Evolutionary conservation across 176 grass and related monocot genomes (phyloP).

Genomic region (Carex cristatella): DNA sequence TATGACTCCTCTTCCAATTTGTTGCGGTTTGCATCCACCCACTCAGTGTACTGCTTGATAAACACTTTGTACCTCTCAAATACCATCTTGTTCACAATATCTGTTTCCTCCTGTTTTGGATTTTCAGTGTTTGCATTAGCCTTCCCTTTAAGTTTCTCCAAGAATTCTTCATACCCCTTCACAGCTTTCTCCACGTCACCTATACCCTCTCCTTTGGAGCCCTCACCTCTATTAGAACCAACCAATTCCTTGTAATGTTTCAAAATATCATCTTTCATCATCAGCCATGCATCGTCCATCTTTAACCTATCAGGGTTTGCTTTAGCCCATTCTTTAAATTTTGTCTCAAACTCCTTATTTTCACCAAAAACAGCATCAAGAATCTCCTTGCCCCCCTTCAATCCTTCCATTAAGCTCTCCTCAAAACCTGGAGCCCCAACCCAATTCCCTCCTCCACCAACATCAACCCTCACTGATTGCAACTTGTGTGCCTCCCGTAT

Average conservation of each 20-base stretch:
- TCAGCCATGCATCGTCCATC: background rate
- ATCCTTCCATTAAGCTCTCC: background rate
- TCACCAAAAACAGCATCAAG: background rate
- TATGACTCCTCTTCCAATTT: slow-evolving; percentile 77
- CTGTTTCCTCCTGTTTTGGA: background rate
- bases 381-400: background rate
- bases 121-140: background rate
- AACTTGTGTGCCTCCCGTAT: slow-evolving; percentile 74
- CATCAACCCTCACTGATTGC: slow-evolving; percentile 62
- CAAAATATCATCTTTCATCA: background rate
- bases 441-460: slow-evolving; percentile 44
- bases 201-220: background rate
- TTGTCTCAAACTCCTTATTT: background rate
- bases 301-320: slow-evolving; percentile 20
- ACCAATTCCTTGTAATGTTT: slow-evolving; percentile 12
- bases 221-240: background rate
- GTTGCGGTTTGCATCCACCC: slow-evolving; percentile 73
- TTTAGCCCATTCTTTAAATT: slow-evolving; percentile 13
- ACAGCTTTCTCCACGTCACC: slow-evolving; percentile 5
- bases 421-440: background rate
- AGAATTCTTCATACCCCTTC: slow-evolving; percentile 12
- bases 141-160: slow-evolving; percentile 1
- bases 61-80: slow-evolving; percentile 80
- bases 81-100: slow-evolving; percentile 28
- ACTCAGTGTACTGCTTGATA: slow-evolving; percentile 91